Evolutionary conservation across 129 eudicot species (phyloP).

Genomic region (Helianthus tuberosus): DNA sequence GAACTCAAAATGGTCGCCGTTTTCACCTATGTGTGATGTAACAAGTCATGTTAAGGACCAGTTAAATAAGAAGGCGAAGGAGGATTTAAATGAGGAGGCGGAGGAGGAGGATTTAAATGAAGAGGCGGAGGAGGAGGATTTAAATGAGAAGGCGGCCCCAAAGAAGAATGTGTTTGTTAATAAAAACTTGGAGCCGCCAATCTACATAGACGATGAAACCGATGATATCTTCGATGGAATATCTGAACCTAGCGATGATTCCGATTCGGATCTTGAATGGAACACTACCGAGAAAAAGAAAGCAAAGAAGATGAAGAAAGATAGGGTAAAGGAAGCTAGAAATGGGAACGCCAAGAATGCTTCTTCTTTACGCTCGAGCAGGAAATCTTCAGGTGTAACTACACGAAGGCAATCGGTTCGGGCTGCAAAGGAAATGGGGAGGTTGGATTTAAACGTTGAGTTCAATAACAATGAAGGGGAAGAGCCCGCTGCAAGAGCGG

Average conservation of each 20-base stretch:
- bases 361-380: slow-evolving; percentile 29
- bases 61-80: slow-evolving; percentile 24
- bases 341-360: slow-evolving; percentile 30
- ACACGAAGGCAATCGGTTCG: slow-evolving; percentile 63
- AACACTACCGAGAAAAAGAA: slow-evolving; percentile 30
- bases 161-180: slow-evolving; percentile 22
- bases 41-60: slow-evolving; percentile 27
- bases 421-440: slow-evolving; percentile 65
- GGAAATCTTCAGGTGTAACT: slow-evolving; percentile 40
- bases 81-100: slow-evolving; percentile 22
- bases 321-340: slow-evolving; percentile 26
- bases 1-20: slow-evolving; percentile 65
- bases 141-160: slow-evolving; percentile 26
- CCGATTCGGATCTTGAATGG: slow-evolving; percentile 80
- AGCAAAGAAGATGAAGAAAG: slow-evolving; percentile 35
- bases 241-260: slow-evolving; percentile 64
- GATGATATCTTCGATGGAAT: slow-evolving; percentile 51
- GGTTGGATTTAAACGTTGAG: slow-evolving; percentile 87
- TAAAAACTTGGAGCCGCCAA: slow-evolving; percentile 45
- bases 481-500: slow-evolving; percentile 48
- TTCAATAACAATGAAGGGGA: slow-evolving; percentile 76
- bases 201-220: slow-evolving; percentile 68
- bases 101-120: slow-evolving; percentile 15
- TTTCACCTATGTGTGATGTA: slow-evolving; percentile 65
- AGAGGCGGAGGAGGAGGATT: slow-evolving; percentile 11